Evolutionary conservation across 2,329 filamentous ascomycete species (phyloP).

Genomic region (Xylaria sp.): DNA sequence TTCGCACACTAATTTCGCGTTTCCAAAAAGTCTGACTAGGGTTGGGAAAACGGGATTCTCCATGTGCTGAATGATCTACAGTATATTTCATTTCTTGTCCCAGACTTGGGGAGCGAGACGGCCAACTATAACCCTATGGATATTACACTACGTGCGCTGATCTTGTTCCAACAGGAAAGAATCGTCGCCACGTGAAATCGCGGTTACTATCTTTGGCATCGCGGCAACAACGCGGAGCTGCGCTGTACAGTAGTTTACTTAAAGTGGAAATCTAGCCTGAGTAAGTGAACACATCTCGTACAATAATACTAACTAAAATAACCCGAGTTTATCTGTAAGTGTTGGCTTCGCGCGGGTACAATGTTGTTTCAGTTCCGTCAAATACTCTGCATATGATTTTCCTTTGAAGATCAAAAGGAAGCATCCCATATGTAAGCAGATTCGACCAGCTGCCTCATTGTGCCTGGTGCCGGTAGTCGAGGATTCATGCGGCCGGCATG

Average conservation of each 20-base stretch:
- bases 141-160: not conserved
- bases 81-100: not conserved
- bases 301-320: not conserved
- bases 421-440: not conserved
- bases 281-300: too few relatives aligned
- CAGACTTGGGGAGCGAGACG: slow-evolving; percentile 2
- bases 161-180: slow-evolving; percentile 10
- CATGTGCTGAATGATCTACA: slow-evolving; percentile 16
- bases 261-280: not conserved
- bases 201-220: slow-evolving; percentile 20
- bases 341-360: not conserved
- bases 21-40: slow-evolving; percentile 13
- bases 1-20: not conserved
- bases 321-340: not conserved
- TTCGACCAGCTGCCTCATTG: not conserved
- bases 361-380: not conserved
- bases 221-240: too few relatives aligned
- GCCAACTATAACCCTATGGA: not conserved
- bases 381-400: not conserved
- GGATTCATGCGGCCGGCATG: not conserved
- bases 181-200: slow-evolving; percentile 22
- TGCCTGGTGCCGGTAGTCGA: not conserved
- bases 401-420: not conserved
- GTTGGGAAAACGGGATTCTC: slow-evolving; percentile 18
- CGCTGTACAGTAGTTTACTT: not conserved